These are phyloP conservation scores for Podaxis sp. DNA, from an alignment of 768 basidiomycete genomes.

Conservation along the genomic window DNA sequence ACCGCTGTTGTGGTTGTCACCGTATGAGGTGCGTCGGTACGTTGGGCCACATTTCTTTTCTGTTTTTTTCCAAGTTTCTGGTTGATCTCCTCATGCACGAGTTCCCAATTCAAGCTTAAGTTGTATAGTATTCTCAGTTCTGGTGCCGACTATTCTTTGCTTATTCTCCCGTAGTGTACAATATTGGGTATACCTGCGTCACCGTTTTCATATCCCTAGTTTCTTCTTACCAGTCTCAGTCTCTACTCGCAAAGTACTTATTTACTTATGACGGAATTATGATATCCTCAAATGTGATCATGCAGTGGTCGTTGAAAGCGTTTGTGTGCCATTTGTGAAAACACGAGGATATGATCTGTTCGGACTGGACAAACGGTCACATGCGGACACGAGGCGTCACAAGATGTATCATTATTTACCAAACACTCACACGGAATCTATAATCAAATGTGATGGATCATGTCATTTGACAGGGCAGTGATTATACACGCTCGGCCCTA, in stretches of 20 bases:
- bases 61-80: neutral
- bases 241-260: neutral
- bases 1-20: slow-evolving; percentile 55
- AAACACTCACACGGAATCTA: neutral
- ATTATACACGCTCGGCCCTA: neutral
- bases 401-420: neutral
- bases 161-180: neutral
- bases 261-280: neutral
- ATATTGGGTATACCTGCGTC: neutral
- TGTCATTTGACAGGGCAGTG: neutral
- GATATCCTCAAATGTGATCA: neutral
- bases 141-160: neutral
- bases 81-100: neutral
- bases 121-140: neutral
- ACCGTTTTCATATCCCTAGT: neutral
- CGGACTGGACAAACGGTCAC: too few relatives aligned
- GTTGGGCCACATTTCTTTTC: neutral
- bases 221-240: neutral
- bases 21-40: neutral
- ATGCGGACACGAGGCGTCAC: neutral
- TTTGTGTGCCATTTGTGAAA: neutral
- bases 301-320: neutral
- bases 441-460: neutral
- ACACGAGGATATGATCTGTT: neutral
- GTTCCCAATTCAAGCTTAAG: neutral